Conservation (phyloP, 108 stramenopile species). For the Cyclotella choctawhatcheeana region DNA sequence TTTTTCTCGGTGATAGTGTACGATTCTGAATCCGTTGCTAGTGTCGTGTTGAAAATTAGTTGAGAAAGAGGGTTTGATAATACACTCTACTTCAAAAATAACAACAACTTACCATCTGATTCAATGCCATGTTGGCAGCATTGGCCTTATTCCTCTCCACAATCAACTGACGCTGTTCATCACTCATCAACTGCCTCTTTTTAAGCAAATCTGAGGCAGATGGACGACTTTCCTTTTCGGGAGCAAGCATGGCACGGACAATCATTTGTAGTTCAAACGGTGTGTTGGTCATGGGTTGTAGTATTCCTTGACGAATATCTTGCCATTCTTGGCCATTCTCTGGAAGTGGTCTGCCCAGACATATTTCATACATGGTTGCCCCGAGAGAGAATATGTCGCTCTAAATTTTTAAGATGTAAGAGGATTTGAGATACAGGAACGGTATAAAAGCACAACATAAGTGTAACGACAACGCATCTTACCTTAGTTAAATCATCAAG, state of each 20-base stretch:
- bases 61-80: not conserved
- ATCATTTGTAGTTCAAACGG: constrained; percentile 74
- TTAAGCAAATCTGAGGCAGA: constrained; percentile 71
- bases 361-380: constrained; percentile 88
- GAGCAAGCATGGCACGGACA: constrained; percentile 83
- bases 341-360: constrained; percentile 77
- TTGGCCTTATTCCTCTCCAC: constrained; percentile 78
- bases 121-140: constrained; percentile 69
- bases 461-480: constrained; percentile 1
- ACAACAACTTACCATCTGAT: constrained; percentile 32
- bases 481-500: constrained; percentile 89
- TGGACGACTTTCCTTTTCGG: constrained; percentile 69
- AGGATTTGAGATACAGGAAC: not conserved
- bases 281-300: constrained; percentile 65
- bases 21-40: not conserved
- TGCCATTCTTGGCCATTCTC: constrained; percentile 93
- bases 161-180: constrained; percentile 82
- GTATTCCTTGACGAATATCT: constrained; percentile 74
- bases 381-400: constrained; percentile 96
- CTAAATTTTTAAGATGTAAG: constrained; percentile 1
- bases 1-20: not conserved
- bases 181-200: constrained; percentile 82
- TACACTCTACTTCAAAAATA: not conserved
- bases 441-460: not conserved
- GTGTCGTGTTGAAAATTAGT: too few species aligned